phyloP scores from a whole-genome alignment of 2,329 filamentous ascomycete species.

The Fusarium continuum region DNA sequence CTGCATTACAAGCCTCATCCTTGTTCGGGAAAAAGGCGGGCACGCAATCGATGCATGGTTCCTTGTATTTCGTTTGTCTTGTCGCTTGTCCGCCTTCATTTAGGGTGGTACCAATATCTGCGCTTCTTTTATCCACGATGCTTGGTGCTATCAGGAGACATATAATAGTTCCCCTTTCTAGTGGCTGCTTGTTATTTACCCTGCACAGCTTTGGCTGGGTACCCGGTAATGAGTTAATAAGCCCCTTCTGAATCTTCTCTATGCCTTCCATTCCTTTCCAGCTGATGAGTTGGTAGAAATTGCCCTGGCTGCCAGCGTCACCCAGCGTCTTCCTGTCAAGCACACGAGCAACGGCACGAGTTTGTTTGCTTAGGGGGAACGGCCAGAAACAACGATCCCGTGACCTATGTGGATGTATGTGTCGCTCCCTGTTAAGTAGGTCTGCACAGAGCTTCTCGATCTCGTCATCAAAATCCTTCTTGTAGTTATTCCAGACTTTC shows the following conservation, averaged over 20 bases:
- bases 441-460: too few relatives aligned
- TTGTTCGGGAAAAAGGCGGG: conserved; percentile 16
- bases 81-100: conserved; percentile 28
- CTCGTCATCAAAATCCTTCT: too few relatives aligned
- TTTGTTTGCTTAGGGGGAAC: background rate
- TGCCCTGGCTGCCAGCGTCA: background rate
- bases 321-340: background rate
- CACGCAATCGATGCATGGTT: conserved; percentile 34
- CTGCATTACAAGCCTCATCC: conserved; percentile 25
- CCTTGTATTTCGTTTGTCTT: conserved; percentile 29
- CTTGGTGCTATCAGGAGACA: conserved; percentile 26
- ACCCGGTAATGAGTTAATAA: background rate
- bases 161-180: conserved; percentile 24
- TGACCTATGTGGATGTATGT: background rate
- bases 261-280: background rate
- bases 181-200: background rate
- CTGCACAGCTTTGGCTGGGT: background rate
- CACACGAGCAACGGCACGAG: background rate
- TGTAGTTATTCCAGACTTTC: background rate
- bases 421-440: background rate
- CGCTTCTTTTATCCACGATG: conserved; percentile 13
- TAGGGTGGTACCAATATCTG: conserved; percentile 15
- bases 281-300: background rate
- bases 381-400: background rate
- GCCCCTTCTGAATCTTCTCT: background rate